Evolutionary conservation across 495 filamentous ascomycete genomes (phyloP), one percentile per base, ranked within the genome.

Genomic region (Aspergillus baeticus): DNA sequence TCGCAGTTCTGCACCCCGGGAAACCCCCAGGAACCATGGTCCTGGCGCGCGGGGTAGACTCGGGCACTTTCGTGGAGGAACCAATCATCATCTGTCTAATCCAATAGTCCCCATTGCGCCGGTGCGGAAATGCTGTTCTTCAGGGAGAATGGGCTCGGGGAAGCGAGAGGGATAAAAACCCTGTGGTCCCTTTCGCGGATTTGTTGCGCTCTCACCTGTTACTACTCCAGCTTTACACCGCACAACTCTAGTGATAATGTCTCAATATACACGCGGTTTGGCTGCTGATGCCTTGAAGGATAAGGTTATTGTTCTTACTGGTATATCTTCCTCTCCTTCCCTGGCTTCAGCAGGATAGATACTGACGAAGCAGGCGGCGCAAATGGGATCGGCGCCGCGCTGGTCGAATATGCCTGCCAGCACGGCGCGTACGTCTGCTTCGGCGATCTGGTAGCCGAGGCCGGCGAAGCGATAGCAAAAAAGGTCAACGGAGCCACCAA

Each of bases 301-400:
- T 38, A 67, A 68, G 48, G 72, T 75, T 6, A 64, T 70, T 10
- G 69, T 75, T 7, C 54, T 75, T 14, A 75, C 72, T 1, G 70
- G 72, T 35, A 22, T 2, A 18, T 13, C 35, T n/a, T 14, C 35
- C n/a, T 37, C 35, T 37, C 35, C 35, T 11, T 13, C 3, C 35
- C 35, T 13, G 35, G n/a, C n/a, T n/a, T n/a, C 35, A 37, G 5
- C 11, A 5, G n/a, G 10, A 13, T 4, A 15, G 13, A 6, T 4
- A 11, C 41, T 43, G 22, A 43, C 38, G 38, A 11, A 22, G 20
- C 13, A 43, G 41, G 41, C 17, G 69, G 68, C 13, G 64, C 70
- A 39, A 71, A 65, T n/a, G 72, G 72, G 8, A 72, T 75, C 45
- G 72, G 72, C 1, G 23, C 47, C 73, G 70, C 62, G n/a, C 53